Conservation (phyloP, 2,329 filamentous ascomycete species). For the Lecanicillium sp. region DNA sequence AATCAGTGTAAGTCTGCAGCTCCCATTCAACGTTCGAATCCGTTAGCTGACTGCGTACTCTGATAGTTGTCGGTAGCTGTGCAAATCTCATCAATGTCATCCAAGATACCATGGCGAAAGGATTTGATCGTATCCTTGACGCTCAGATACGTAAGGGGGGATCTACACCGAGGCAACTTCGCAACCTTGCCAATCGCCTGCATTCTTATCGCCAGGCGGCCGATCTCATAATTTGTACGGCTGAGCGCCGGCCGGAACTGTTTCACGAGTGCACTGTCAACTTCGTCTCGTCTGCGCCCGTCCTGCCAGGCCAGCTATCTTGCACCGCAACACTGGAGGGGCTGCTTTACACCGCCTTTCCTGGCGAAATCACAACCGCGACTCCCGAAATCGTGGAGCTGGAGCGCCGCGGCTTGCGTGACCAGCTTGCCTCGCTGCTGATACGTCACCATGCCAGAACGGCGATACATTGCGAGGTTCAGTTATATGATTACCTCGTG, state of each 20-base stretch:
- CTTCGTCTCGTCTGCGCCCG: background rate
- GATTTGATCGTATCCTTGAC: background rate
- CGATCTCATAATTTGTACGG: slow-evolving; percentile 12
- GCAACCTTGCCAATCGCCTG: slow-evolving; percentile 22
- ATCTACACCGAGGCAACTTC: slow-evolving; percentile 14
- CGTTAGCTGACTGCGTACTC: background rate
- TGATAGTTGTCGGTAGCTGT: background rate
- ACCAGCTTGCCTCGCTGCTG: slow-evolving; percentile 6
- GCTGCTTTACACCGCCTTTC: background rate
- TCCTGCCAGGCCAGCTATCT: background rate
- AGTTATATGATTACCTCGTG: slow-evolving; percentile 21
- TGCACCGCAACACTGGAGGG: background rate
- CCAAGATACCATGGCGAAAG: background rate
- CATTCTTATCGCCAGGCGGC: slow-evolving; percentile 20
- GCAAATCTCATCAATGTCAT: background rate
- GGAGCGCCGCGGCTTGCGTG: slow-evolving; percentile 12
- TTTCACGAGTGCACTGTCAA: slow-evolving; percentile 7
- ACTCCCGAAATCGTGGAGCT: background rate
- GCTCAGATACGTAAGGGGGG: slow-evolving; percentile 15
- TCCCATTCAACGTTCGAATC: too few relatives aligned
- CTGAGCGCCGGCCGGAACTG: slow-evolving; percentile 19
- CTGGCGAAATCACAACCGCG: background rate
- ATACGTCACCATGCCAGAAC: slow-evolving; percentile 17
- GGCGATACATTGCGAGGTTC: slow-evolving; percentile 26
- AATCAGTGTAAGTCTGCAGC: background rate